Evolutionary conservation across 2,329 filamentous ascomycete genomes (phyloP), one percentile per base, ranked within the genome.

Genomic region (Botryotinia calthae): DNA sequence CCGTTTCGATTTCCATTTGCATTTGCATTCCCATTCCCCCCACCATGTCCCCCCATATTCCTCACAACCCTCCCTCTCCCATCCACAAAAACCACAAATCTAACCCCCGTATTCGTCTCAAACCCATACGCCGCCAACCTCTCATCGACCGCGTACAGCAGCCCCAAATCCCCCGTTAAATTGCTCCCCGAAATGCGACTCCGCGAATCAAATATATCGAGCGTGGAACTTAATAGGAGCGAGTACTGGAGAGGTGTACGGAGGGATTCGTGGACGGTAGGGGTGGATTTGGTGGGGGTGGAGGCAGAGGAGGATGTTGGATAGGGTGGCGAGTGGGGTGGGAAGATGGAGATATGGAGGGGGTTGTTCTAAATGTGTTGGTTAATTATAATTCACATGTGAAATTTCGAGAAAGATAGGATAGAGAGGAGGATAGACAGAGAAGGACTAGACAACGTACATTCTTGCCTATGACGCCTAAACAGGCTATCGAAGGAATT

Each of bases 21-120:
- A 83, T 98, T 82, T 0, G 93, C 94, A 28, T 92, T 84, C 22
- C 88, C 81, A 78, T 75, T 78, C 79, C 78, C 78, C 78, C 74
- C 46, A 14, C 77, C 77, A 77, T 75, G 80, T 79, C 78, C 80
- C 79, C 46, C 28, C 44, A 72, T 54, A 72, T 76, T 37, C 67
- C 72, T 22, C 22, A 76, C 72, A 22, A 63, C 71, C 71, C 91
- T 86, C 1, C 94, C 95, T 77, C 94, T 90, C 88, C 97, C 94
- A 83, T 99, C 95, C 44, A 98, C 91, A 5, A 98, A 89, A 75
- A 94, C 91, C 48, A 98, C 90, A 80, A 99, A 90, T 81, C 95
- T 95, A 76, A 97, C 90, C 58, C 94, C 94, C 0, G 96, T 98
- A 83, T 97, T 98, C 72, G 96, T 98, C 82, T 98, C 89, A 89